These are phyloP conservation scores for Moniliella sp. DNA, from an alignment of 1,284 basidiomycete species.

Conservation along the genomic window DNA sequence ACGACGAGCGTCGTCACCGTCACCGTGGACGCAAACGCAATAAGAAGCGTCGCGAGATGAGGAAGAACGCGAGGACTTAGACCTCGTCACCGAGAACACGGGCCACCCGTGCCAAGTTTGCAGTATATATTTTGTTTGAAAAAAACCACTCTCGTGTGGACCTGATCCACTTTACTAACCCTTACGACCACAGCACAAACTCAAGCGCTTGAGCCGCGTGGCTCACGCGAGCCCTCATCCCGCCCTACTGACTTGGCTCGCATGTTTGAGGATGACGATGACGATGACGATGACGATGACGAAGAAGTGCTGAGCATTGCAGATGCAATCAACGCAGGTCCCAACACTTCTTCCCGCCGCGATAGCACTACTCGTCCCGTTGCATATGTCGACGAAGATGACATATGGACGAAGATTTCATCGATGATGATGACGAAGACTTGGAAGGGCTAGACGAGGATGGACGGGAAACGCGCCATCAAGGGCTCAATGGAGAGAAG, in stretches of 20 bases:
- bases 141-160: neutral
- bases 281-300: conserved; percentile 40
- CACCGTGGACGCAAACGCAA: conserved; percentile 37
- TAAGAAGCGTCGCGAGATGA: conserved; percentile 6
- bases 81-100: conserved; percentile 81
- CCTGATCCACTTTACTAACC: neutral
- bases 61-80: conserved; percentile 58
- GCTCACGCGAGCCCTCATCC: conserved; percentile 37
- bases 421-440: conserved; percentile 43
- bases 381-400: conserved; percentile 23
- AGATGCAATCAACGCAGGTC: conserved; percentile 12
- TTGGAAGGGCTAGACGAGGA: conserved; percentile 30
- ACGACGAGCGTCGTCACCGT: conserved; percentile 37
- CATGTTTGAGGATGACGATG: too few species aligned
- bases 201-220: conserved; percentile 34
- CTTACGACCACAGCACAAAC: conserved; percentile 33
- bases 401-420: conserved; percentile 47
- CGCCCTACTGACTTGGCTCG: conserved; percentile 59
- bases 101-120: conserved; percentile 39
- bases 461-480: conserved; percentile 50
- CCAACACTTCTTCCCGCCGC: too few species aligned
- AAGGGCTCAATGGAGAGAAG: conserved; percentile 42
- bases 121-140: too few species aligned
- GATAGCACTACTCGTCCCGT: neutral
- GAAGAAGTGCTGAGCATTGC: conserved; percentile 31